phyloP scores from a whole-genome alignment of 108 stramenopile species.

The Cyclotella baltica region DNA sequence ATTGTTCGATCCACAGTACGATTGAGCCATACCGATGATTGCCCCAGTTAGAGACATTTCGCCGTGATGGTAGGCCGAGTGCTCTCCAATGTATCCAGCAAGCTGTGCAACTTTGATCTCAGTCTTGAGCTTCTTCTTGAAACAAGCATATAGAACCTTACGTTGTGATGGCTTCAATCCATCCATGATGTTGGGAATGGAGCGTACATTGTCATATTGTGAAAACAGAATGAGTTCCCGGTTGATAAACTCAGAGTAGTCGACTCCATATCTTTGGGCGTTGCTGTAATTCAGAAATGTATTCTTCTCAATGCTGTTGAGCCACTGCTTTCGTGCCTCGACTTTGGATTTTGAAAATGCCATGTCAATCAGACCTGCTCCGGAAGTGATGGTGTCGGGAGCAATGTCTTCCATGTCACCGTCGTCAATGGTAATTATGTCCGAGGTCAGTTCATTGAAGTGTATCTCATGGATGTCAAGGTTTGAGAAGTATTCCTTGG shows the following conservation, averaged over 20 bases:
- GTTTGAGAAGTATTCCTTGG: conserved; percentile 86
- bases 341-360: conserved; percentile 96
- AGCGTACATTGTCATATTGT: conserved; percentile 92
- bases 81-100: conserved; percentile 92
- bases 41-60: conserved; percentile 95
- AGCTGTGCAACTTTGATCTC: conserved; percentile 99
- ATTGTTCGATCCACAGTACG: conserved; percentile 97
- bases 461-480: conserved; percentile 77
- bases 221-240: conserved; percentile 98
- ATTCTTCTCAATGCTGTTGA: conserved; percentile 74
- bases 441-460: conserved; percentile 67
- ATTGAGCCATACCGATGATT: conserved; percentile 98
- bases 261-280: conserved; percentile 68
- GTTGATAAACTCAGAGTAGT: conserved; percentile 96
- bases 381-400: conserved; percentile 46
- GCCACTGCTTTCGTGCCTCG: conserved; percentile 96
- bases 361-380: conserved; percentile 96
- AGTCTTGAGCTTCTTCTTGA: conserved; percentile 97
- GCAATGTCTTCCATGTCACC: conserved; percentile 32
- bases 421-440: conserved; percentile 48
- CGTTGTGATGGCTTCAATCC: conserved; percentile 99
- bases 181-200: conserved; percentile 95
- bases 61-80: conserved; percentile 99
- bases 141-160: conserved; percentile 98
- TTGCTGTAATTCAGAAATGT: conserved; percentile 90